These are phyloP conservation scores for Beta lomatogona DNA, from an alignment of 179 eudicot species.

Conservation along the genomic window DNA sequence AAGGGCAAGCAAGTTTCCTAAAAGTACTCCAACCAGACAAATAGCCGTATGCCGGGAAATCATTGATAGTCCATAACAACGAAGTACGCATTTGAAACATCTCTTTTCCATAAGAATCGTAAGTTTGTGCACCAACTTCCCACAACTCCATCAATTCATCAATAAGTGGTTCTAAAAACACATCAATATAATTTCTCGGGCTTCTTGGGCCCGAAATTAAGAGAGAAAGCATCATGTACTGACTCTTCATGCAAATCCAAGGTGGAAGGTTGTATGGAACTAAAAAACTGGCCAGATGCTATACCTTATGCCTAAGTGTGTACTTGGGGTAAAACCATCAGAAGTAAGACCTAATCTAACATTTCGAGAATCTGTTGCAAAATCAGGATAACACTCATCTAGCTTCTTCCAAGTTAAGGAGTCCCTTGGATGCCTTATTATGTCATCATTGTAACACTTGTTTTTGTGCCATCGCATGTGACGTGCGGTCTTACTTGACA, in stretches of 20 bases:
- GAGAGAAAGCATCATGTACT: no score
- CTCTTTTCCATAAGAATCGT: no score
- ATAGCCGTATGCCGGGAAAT: constrained; percentile 13
- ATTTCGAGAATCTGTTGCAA: constrained; percentile 25
- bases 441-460: constrained; percentile 13
- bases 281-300: constrained; percentile 34
- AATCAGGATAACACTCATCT: not conserved
- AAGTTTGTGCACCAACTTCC: no score
- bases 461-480: constrained; percentile 33
- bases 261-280: no score
- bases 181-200: no score
- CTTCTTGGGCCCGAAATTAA: no score
- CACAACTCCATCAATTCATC: no score
- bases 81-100: not conserved
- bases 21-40: constrained; percentile 2
- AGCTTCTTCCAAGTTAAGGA: constrained; percentile 10
- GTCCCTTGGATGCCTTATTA: constrained; percentile 23
- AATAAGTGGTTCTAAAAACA: no score
- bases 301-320: not conserved
- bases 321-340: not conserved
- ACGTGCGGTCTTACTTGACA: no score
- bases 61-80: constrained; percentile 1
- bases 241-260: no score
- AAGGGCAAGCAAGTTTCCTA: not conserved
- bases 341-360: constrained; percentile 23